A percentile compares a stretch with the other conserved stretches of the same genome.
These are phyloP conservation scores for Nicotiana tabacum DNA, from an alignment of 257 asterid genomes.

Conservation along the genomic window DNA sequence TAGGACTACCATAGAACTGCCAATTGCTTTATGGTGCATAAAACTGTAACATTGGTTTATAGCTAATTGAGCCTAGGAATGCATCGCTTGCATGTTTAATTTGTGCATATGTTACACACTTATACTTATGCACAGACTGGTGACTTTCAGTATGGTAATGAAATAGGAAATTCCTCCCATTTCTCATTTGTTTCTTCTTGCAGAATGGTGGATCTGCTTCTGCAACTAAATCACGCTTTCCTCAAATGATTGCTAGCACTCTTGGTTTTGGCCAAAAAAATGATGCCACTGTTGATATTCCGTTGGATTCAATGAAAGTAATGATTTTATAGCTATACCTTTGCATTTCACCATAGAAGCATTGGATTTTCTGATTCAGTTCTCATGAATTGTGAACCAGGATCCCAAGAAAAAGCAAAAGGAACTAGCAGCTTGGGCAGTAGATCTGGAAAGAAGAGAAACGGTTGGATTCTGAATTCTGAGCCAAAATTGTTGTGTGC, in stretches of 20 bases:
- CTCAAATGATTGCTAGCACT: constrained; percentile 72
- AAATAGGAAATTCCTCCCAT: not conserved
- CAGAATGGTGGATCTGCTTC: constrained; percentile 68
- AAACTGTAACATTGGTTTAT: no score
- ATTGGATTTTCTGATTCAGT: constrained; percentile 3
- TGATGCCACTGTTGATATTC: constrained; percentile 96
- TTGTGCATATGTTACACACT: not conserved
- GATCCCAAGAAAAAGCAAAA: constrained; percentile 68
- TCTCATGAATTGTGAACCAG: constrained; percentile 36
- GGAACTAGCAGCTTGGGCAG: constrained; percentile 84
- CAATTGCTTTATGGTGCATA: no score
- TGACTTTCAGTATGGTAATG: not conserved
- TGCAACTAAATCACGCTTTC: constrained; percentile 70
- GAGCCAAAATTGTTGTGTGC: not conserved
- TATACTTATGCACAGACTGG: not conserved
- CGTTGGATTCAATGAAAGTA: constrained; percentile 77
- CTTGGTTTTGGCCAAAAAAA: constrained; percentile 94
- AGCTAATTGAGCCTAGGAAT: no score
- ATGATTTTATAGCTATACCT: constrained; percentile 7
- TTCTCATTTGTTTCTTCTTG: constrained; percentile 15
- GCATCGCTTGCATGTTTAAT: no score
- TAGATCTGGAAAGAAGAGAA: constrained; percentile 79
- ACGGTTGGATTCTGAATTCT: constrained; percentile 44
- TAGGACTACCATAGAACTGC: no score
- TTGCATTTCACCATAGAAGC: constrained; percentile 4